Evolutionary conservation across 129 eudicot species (phyloP).

Genomic region (Mikania micrantha): DNA sequence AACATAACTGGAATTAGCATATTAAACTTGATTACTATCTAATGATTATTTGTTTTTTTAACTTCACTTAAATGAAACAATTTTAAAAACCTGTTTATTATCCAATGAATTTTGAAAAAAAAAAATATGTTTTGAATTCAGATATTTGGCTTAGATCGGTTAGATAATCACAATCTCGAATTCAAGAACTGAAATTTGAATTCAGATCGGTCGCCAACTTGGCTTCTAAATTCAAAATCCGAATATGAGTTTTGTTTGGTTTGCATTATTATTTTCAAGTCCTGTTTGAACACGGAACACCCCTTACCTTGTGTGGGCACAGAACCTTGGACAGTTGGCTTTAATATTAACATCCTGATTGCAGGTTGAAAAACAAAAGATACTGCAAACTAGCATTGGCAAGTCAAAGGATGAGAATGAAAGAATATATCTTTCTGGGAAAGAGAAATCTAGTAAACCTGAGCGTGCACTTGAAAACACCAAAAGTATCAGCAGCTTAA

Average conservation of each 20-base stretch:
- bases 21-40: no score
- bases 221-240: neutral
- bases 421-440: slow-evolving; percentile 25
- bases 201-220: neutral
- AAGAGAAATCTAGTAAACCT: slow-evolving; percentile 24
- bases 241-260: neutral
- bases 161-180: neutral
- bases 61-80: neutral
- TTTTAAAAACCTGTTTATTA: no score
- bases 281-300: neutral
- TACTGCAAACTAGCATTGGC: slow-evolving; percentile 50
- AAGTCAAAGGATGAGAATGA: slow-evolving; percentile 25
- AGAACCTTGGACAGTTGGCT: neutral
- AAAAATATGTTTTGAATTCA: neutral
- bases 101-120: no score
- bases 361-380: slow-evolving; percentile 90
- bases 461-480: slow-evolving; percentile 18
- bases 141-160: neutral
- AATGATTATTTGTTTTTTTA: no score
- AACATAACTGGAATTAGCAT: no score
- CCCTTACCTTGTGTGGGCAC: neutral
- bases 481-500: slow-evolving; percentile 14
- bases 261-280: neutral
- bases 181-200: neutral
- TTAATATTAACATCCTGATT: neutral